phyloP scores from a whole-genome alignment of 2,329 filamentous ascomycete species.

The Colletotrichum simmondsii region DNA sequence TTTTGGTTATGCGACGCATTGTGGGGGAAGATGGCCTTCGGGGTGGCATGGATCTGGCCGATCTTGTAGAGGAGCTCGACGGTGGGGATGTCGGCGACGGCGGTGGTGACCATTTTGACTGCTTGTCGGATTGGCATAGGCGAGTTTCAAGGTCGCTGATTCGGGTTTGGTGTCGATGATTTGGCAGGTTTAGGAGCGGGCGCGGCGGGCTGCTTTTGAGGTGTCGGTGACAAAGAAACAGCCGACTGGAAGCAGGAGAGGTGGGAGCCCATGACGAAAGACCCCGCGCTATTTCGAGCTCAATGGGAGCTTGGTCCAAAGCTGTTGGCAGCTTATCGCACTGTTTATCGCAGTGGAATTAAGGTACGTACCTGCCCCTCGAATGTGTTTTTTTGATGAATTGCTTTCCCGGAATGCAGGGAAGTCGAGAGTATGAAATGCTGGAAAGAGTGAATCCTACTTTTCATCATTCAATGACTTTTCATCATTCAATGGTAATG shows the following conservation, averaged over 20 bases:
- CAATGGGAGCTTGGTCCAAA: not conserved
- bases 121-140: constrained; percentile 27
- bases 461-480: too few species aligned
- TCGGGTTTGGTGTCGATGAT: not conserved
- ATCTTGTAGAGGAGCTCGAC: constrained; percentile 74
- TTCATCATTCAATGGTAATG: too few species aligned
- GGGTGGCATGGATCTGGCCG: constrained; percentile 54
- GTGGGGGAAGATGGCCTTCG: constrained; percentile 40
- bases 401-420: too few species aligned
- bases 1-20: constrained; percentile 71
- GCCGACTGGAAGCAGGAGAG: constrained; percentile 3
- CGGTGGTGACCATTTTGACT: constrained; percentile 49
- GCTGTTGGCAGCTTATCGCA: not conserved
- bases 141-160: not conserved
- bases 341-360: too few species aligned
- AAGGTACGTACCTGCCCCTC: too few species aligned
- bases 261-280: constrained; percentile 27
- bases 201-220: not conserved
- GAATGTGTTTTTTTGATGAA: too few species aligned
- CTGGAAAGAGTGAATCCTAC: too few species aligned
- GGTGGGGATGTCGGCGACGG: constrained; percentile 68
- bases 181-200: not conserved
- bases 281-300: constrained; percentile 15
- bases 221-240: constrained; percentile 6
- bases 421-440: too few species aligned